Base-by-base conservation (phyloP, 2,329 filamentous ascomycete genomes). In the Corynespora cassiicola region DNA sequence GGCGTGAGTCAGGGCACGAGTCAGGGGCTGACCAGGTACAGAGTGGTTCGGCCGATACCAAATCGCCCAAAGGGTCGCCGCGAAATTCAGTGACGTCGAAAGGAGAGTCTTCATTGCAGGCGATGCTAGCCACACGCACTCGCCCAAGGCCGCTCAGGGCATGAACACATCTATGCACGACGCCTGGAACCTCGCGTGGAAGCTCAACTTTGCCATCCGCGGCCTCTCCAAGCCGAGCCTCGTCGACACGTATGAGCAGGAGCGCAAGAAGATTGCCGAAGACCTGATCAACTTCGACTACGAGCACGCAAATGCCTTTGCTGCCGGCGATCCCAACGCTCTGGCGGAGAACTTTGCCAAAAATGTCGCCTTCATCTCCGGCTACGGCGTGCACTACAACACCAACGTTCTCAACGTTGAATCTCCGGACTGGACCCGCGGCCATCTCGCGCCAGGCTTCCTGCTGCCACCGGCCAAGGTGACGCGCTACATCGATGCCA, bases 401-500 rank as follows among this genome's bases (percentile, higher is more conserved):
- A 70, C 77, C 31, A 85, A 87, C 44, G 71, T 78, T 5, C 78
- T 86, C 56, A 89, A 87, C 52, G 61, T 82, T 3, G 71, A 70
- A 17, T 79, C 75, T 73, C 81, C 56, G 68, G 57, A 61, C 2
- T 72, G 71, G 28, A 78, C 73, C 71, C 80, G 48, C 65, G 63
- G 70, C 24, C 31, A 42, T 40, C 56, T 78, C 1, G 66, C 56
- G 17, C 66, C 70, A 6, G 71, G 71, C 4, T 70, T 58, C 37
- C 58, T 81, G 15, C 73, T 87, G 17, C 78, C 83, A 3, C 87
- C 87, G 2, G 84, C 84, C 25, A 86, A 82, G 65, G 86, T 85
- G 12, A 87, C 85, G 1, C 79, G 87, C 18, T 90, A 86, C 59
- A 79, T 90, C 34, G 87, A 91, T 65, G 84, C 86, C 3, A 91